phyloP scores from a whole-genome alignment of 1,284 basidiomycete genomes.

The Tilletiaria anomala region DNA sequence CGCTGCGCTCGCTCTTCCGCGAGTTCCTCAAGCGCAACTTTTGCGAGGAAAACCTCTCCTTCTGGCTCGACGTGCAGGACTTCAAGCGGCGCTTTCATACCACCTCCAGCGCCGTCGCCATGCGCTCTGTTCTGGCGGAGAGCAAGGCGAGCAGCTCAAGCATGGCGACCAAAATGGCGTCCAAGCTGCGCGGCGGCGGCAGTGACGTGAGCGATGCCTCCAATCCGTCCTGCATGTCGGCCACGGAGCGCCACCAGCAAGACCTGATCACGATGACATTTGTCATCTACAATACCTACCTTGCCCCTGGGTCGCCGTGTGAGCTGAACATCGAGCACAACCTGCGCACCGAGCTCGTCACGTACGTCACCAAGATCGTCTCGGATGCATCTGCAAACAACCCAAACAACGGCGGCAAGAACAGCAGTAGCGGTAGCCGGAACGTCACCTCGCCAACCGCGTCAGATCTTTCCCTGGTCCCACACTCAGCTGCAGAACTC shows the following conservation, averaged over 20 bases:
- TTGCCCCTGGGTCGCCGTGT: conserved; percentile 82
- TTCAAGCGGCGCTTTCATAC: conserved; percentile 92
- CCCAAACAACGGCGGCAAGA: too few relatives aligned
- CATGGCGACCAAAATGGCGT: too few relatives aligned
- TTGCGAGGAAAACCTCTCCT: conserved; percentile 93
- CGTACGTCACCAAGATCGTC: conserved; percentile 58
- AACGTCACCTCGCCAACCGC: too few relatives aligned
- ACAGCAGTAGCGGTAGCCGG: too few relatives aligned
- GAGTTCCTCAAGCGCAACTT: conserved; percentile 88
- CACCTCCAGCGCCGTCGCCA: conserved; percentile 74
- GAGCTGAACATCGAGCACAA: conserved; percentile 98
- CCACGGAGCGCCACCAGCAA: conserved; percentile 92
- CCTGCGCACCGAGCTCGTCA: conserved; percentile 78
- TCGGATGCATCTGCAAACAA: too few relatives aligned
- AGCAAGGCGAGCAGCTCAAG: conserved; percentile 3
- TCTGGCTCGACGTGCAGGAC: conserved; percentile 93
- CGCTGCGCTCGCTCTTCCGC: conserved; percentile 73
- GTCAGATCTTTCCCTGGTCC: too few relatives aligned
- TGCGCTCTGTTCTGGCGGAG: conserved; percentile 20
- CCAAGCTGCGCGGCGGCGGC: conserved; percentile 34
- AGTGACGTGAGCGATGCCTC: conserved; percentile 1
- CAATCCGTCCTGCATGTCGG: neutral
- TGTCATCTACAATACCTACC: conserved; percentile 83
- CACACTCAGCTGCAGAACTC: too few relatives aligned
- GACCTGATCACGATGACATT: conserved; percentile 85